Evolutionary conservation across 768 basidiomycete genomes (phyloP), one percentile per base, ranked within the genome.

Genomic region (Pisolithus tinctorius): DNA sequence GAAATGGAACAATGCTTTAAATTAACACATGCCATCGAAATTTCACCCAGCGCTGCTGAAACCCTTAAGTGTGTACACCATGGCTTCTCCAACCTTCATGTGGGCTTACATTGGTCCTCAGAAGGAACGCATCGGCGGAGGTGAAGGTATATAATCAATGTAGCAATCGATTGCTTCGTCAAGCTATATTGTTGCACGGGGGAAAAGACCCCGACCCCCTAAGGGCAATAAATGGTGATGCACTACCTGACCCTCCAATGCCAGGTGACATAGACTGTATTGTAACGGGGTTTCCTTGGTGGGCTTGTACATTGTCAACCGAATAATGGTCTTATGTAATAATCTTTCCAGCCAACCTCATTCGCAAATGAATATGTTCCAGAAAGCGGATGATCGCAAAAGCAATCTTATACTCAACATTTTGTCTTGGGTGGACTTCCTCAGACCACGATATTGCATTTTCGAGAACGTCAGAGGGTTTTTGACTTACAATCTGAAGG

Each of bases 251-350:
- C 3, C 78, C 76, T 10, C 79, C 80, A 3, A 67, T 67, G 39
- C 75, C 75, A 6, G 77, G 72, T 5, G 74, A 80, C 3, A 76
- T 86, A 48, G 77, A 88, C 47, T 74, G 82, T 27, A 71, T 91
- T n/a, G 67, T 78, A 11, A 76, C 82, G 16, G 89, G 90, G 0
- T 86, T 91, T 56, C 89, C 89, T 34, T 92, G 89, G 88, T 84
- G 50, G 23, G 54, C n/a, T 3, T 30, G 10, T 4, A 57, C 37
- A 62, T 52, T 17, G 20, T 30, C 11, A 13, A 41, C 26, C 31
- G 27, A 48, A 13, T 20, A 37, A 23, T 29, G 13, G 29, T 11
- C 47, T 10, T 52, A 39, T n/a, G 27, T 46, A 61, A 37, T 23
- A 30, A 44, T 17, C 27, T 31, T n/a, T n/a, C 13, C 51, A 89